phyloP scores from a whole-genome alignment of 331 rosid species.

The Arachis monticola region DNA sequence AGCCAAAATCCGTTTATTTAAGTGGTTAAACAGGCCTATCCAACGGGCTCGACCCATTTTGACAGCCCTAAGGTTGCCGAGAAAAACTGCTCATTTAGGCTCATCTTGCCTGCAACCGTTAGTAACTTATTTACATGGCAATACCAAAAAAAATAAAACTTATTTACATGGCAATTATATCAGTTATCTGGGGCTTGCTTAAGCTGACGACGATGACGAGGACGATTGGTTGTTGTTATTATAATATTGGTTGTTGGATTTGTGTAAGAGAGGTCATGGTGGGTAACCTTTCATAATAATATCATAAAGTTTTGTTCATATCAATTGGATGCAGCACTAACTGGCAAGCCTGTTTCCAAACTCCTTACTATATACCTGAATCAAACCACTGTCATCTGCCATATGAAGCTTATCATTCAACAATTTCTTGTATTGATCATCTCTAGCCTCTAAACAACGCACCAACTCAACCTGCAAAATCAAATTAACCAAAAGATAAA shows the following conservation, averaged over 20 bases:
- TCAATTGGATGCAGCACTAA: constrained; percentile 30
- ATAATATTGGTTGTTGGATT: too few species aligned
- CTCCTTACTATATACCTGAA: constrained; percentile 58
- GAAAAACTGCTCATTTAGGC: too few species aligned
- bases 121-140: too few species aligned
- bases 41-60: too few species aligned
- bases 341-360: constrained; percentile 56
- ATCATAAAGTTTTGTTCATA: too few species aligned
- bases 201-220: constrained; percentile 24
- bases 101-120: too few species aligned
- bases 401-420: constrained; percentile 74
- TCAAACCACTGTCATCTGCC: constrained; percentile 58
- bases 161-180: constrained; percentile 40
- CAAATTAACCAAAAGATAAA: background rate
- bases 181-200: constrained; percentile 29
- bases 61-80: too few species aligned
- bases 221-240: background rate
- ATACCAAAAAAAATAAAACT: background rate
- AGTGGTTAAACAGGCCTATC: too few species aligned
- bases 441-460: constrained; percentile 71
- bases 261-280: too few species aligned
- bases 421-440: constrained; percentile 69
- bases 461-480: constrained; percentile 75
- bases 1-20: too few species aligned
- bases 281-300: too few species aligned